Percentiles rank a stretch among this genome's conserved stretches.
Evolutionary conservation across 495 filamentous ascomycete genomes (phyloP).

Genomic region (Penicillium crystallinum): DNA sequence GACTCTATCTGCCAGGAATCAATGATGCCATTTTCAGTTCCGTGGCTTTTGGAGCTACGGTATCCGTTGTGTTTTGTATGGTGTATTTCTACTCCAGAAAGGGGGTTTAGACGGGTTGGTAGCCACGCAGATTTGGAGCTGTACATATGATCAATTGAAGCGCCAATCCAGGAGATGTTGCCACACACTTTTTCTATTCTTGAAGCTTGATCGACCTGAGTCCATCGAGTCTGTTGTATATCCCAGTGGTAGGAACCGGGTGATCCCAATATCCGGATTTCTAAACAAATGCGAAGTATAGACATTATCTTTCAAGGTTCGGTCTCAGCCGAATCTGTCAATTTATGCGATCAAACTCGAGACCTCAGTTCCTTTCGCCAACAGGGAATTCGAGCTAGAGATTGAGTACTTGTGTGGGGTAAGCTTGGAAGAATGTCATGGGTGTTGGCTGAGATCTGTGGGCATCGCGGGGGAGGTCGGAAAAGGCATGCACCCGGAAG

Average conservation of each 20-base stretch:
- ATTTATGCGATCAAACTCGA: too few relatives aligned
- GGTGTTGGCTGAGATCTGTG: neutral
- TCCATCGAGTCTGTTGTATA: neutral
- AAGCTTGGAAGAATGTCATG: neutral
- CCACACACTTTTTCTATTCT: neutral
- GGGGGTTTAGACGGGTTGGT: conserved; percentile 27
- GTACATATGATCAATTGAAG: conserved; percentile 43
- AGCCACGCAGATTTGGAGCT: conserved; percentile 33
- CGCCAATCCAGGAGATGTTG: conserved; percentile 31
- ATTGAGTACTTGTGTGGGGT: neutral
- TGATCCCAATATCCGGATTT: too few relatives aligned
- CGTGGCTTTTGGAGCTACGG: conserved; percentile 7
- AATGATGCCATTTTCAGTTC: conserved; percentile 17
- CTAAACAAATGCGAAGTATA: too few relatives aligned
- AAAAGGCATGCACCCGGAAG: too few relatives aligned
- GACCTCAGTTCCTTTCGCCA: too few relatives aligned
- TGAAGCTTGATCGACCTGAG: neutral
- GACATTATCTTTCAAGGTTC: too few relatives aligned
- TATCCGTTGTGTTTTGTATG: conserved; percentile 19
- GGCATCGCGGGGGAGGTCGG: too few relatives aligned
- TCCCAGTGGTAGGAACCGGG: neutral
- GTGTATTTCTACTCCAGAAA: conserved; percentile 40
- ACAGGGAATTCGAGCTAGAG: too few relatives aligned
- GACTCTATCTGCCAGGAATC: conserved; percentile 75
- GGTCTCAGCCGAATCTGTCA: too few relatives aligned